Base-by-base conservation (phyloP, 2,329 filamentous ascomycete species). In the Epichloe coenophiala region DNA sequence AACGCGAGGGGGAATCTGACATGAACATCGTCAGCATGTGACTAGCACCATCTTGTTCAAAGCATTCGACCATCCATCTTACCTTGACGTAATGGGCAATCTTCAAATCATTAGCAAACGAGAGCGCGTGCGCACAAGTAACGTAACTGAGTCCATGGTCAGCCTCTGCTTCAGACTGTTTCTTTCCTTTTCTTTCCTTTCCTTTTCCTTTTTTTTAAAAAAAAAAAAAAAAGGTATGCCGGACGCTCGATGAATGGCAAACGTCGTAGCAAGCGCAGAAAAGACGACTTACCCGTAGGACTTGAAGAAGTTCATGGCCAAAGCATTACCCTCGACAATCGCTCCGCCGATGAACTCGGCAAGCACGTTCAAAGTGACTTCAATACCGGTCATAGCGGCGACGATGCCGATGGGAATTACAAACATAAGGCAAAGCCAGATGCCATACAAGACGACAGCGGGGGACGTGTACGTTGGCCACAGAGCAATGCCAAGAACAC, bases 251-350 rank as follows among this genome's bases (percentile, higher is more conserved):
- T 12, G 8, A 39, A 41, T 23, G 13, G 3, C 31, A 8, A 7
- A 23, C 5, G 9, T 11, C 19, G 4, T 31, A 23, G 38, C n/a
- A 37, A 27, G 37, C 11, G 21, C n/a, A 21, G 27, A 23, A 5
- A n/a, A 12, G 12, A 19, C 31, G 19, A 35, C 51, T 19, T 42
- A 58, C 54, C 60, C 67, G 36, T 64, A 70, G 1, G 65, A 61
- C 61, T 74, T 74, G 63, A 74, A 73, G 57, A 67, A 72, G 59
- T 68, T 71, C 63, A 73, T 70, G 42, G 66, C 69, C n/a, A 73
- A 56, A 1, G 71, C 68, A 44, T 72, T 71, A 21, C 71, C 71
- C 5, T 65, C 57, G 3, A 67, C 63, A 54, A 65, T 67, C 3
- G 64, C 62, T 4, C 71, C 71, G n/a, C 68, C 71, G 13, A 74